Base-by-base conservation (phyloP, 1,139 yeast species). In the Casaregolazyma suthepensis region DNA sequence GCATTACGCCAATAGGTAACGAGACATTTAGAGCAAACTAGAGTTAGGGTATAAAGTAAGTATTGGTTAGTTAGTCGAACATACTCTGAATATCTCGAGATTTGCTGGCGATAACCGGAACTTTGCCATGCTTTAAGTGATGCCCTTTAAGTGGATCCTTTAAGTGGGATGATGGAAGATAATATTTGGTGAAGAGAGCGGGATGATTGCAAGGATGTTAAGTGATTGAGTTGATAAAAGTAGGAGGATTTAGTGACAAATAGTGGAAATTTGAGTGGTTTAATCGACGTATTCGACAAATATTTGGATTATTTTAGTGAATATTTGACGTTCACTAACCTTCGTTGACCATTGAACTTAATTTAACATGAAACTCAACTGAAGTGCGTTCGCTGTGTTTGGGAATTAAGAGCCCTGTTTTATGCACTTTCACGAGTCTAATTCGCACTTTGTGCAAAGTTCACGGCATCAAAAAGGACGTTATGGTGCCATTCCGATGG, bases 1-100 rank as follows among this genome's bases (percentile, higher is more conserved):
- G 84, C 98, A 91, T 91, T 63, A 90, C 85, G 19, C 81, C 79
- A 51, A 91, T 87, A 0, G 97, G 98, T 1, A 95, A 82, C 63
- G 90, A 75, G 51, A 91, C 81, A 68, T 88, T 90, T 65, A 90
- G 85, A 0, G 96, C 85, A 71, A 91, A 90, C 86, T 83, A 52
- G 46, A 54, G 35, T 35, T 23, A 42, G 19, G 3, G n/a, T 15
- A 10, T 22, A 18, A 15, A 15, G 3, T 7, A 4, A 40, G 10
- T 17, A 13, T 31, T 2, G 7, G 31, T 9, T 6, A 15, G 12
- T 22, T 6, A 9, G 17, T 17, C 12, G 10, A 42, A 75, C 83
- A 56, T 73, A 80, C 84, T 69, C 86, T 80, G 57, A 80, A 81
- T 1, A 87, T 82, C 66, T 85, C 93, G 60, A 85, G 75, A 57